Evolutionary conservation across 2,329 filamentous ascomycete species (phyloP).

Genomic region (Ophiosphaerella korrae): DNA sequence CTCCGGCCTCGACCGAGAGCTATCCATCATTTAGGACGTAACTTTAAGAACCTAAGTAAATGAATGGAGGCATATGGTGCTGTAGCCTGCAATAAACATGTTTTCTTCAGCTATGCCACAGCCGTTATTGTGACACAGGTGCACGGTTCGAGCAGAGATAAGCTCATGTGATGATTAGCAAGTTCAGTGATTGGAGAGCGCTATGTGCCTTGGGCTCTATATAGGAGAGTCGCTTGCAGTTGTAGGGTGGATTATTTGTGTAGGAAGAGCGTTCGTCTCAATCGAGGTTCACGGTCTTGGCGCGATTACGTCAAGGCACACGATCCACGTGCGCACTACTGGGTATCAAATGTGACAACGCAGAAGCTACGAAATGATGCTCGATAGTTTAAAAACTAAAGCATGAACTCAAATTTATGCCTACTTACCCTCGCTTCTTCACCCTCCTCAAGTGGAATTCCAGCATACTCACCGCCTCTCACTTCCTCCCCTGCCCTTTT

Average conservation of each 20-base stretch:
- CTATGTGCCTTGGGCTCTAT: too few species aligned
- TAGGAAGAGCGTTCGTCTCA: background rate
- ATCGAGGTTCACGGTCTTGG: background rate
- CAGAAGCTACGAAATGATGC: background rate
- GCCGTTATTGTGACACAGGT: too few species aligned
- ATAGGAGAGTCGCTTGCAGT: too few species aligned
- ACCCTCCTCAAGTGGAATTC: slow-evolving; percentile 33
- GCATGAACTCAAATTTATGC: slow-evolving; percentile 36
- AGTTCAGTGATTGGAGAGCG: too few species aligned
- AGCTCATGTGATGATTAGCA: too few species aligned
- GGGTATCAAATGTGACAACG: background rate
- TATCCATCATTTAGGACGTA: slow-evolving; percentile 22
- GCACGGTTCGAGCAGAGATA: too few species aligned
- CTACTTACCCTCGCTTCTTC: slow-evolving; percentile 11
- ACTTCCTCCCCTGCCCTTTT: slow-evolving; percentile 8
- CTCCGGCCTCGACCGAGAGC: slow-evolving; percentile 24
- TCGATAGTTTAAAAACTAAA: slow-evolving; percentile 16
- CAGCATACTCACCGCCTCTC: slow-evolving; percentile 27
- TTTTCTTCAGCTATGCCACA: too few species aligned
- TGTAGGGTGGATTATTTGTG: too few species aligned
- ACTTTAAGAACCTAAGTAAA: background rate
- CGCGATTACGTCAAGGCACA: slow-evolving; percentile 1
- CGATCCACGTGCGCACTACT: slow-evolving; percentile 1
- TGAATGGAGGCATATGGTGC: background rate
- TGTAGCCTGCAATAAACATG: background rate